A percentile compares a stretch with the other conserved stretches of the same genome.
Conservation (phyloP, 2,329 filamentous ascomycete genomes). For the Cercospora berteroae region DNA sequence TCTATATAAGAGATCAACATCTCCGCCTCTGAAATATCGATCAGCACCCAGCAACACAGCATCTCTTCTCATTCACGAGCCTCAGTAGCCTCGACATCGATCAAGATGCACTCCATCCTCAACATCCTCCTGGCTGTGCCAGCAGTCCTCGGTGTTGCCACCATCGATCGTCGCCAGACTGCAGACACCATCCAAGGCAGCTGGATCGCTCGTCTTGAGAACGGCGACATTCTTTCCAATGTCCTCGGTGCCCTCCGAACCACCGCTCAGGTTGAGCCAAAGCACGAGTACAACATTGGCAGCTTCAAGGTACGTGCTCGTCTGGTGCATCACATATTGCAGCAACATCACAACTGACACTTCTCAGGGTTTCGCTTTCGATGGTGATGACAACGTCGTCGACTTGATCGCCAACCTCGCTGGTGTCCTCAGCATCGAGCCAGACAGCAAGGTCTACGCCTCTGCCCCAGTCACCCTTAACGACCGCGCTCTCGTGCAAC, state of each 20-base stretch:
- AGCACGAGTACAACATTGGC: slow-evolving; percentile 17
- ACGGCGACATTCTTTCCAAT: slow-evolving; percentile 13
- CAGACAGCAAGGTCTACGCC: slow-evolving; percentile 40
- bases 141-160: slow-evolving; percentile 21
- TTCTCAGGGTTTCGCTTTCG: slow-evolving; percentile 42
- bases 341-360: slow-evolving; percentile 35
- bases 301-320: slow-evolving; percentile 2
- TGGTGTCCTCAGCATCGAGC: slow-evolving; percentile 43
- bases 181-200: slow-evolving; percentile 21
- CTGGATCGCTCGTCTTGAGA: slow-evolving; percentile 26
- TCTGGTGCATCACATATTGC: background rate
- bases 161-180: slow-evolving; percentile 23
- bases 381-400: slow-evolving; percentile 38
- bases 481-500: slow-evolving; percentile 20
- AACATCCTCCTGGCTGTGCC: slow-evolving; percentile 25
- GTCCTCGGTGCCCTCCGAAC: slow-evolving; percentile 18
- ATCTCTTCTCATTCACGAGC: slow-evolving; percentile 1
- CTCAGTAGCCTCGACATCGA: slow-evolving; percentile 4
- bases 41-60: slow-evolving; percentile 7
- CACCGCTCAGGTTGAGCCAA: slow-evolving; percentile 22
- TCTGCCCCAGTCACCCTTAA: slow-evolving; percentile 25
- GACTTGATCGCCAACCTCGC: slow-evolving; percentile 29
- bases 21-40: background rate
- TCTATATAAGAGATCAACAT: slow-evolving; percentile 12
- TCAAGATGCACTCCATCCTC: slow-evolving; percentile 23